Evolutionary conservation across 1,284 basidiomycete genomes (phyloP), one percentile per base, ranked within the genome.

Genomic region (Cutaneotrichosporon mucoides): DNA sequence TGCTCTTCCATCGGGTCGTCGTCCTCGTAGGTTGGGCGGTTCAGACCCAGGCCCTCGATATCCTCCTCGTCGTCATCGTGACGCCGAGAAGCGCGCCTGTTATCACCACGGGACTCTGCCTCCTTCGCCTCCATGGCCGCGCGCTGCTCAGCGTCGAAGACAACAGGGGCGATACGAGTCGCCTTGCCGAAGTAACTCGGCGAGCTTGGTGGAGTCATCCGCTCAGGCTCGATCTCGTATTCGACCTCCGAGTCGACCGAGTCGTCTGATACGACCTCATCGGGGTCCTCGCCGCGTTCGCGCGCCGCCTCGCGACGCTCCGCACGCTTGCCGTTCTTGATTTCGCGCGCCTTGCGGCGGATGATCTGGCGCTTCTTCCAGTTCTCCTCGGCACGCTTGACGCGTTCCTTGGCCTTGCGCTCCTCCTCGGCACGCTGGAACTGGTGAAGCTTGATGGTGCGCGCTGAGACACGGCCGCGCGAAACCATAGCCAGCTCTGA

Each of bases 221-320:
- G 63, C 24, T 76, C 72, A 7, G 75, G 75, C 12, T 59, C 52
- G 5, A 65, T 16, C 38, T 71, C 72, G 58, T 62, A 75, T 37
- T 75, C 73, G 44, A 70, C 68, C 15, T 73, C 73, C 1, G 72
- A 72, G 53, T 76, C 68, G 8, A 61, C 58, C 51, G 71, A 70
- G 56, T 75, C 73, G 13, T 57, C 65, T 11, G 68, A 70, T n/a
- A 75, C 24, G 24, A 24, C 65, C n/a, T 61, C 62, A 13, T 61
- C 68, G 24, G 24, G 24, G 24, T 24, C 24, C 24, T 24, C 24
- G 24, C 24, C 24, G 24, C 24, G 24, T 7, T 65, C 59, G 8
- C 51, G 33, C 0, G 62, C 49, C 8, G 53, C 62, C 37, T 64
- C 57, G 33, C 73, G 60, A 34, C 70, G 59, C 36, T 62, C 55